Evolutionary conservation across 2,329 filamentous ascomycete species (phyloP).

Genomic region (Monosporascus sp.): DNA sequence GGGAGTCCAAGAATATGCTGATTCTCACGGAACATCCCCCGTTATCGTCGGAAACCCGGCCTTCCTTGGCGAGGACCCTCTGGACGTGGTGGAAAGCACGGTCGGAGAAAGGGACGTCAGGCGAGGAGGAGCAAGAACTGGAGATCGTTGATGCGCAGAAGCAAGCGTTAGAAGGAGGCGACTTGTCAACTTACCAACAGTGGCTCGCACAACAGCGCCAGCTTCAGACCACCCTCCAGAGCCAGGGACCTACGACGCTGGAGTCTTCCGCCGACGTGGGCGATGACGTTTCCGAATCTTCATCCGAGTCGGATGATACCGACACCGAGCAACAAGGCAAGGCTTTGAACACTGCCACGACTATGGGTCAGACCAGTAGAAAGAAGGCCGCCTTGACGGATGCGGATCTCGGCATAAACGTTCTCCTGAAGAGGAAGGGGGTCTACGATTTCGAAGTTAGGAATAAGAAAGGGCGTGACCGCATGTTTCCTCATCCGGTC

Average conservation of each 20-base stretch:
- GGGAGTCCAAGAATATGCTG: slow-evolving; percentile 74
- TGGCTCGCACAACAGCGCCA: slow-evolving; percentile 86
- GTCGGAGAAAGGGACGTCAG: slow-evolving; percentile 44
- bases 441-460: slow-evolving; percentile 92
- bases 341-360: slow-evolving; percentile 81
- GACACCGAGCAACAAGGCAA: slow-evolving; percentile 89
- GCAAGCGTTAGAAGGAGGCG: slow-evolving; percentile 65
- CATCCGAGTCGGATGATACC: slow-evolving; percentile 80
- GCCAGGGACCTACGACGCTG: slow-evolving; percentile 59
- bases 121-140: slow-evolving; percentile 52
- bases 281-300: slow-evolving; percentile 82
- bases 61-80: slow-evolving; percentile 65
- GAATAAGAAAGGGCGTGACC: slow-evolving; percentile 85
- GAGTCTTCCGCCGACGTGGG: slow-evolving; percentile 68
- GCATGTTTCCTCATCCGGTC: slow-evolving; percentile 83
- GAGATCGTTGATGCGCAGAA: slow-evolving; percentile 56
- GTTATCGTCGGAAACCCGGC: slow-evolving; percentile 32
- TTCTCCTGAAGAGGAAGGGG: slow-evolving; percentile 80
- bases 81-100: slow-evolving; percentile 76
- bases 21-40: slow-evolving; percentile 74
- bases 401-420: slow-evolving; percentile 85
- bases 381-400: slow-evolving; percentile 84
- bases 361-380: slow-evolving; percentile 74
- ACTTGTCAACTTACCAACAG: slow-evolving; percentile 80
- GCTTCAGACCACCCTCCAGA: slow-evolving; percentile 73